Evolutionary conservation across 2,329 filamentous ascomycete species (phyloP).

Genomic region (Neurospora sp.): DNA sequence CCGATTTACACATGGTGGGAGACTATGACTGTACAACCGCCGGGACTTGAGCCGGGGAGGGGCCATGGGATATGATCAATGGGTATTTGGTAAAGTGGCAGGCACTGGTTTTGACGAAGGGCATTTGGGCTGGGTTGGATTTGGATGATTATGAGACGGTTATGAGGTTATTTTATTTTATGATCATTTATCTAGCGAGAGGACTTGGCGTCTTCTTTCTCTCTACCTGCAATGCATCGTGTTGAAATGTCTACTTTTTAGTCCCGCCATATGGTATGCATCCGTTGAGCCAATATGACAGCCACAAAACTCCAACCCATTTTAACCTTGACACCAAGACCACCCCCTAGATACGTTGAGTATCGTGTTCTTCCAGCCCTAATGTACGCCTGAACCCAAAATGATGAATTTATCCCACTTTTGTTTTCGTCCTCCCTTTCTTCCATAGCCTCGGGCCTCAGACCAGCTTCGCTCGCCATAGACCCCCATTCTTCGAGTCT

Average conservation of each 20-base stretch:
- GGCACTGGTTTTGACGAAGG: background rate
- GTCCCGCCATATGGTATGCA: background rate
- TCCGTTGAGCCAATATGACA: constrained; percentile 15
- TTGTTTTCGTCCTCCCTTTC: background rate
- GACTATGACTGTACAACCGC: background rate
- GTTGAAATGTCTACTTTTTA: background rate
- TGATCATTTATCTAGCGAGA: background rate
- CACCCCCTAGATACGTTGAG: constrained; percentile 15
- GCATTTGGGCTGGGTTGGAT: background rate
- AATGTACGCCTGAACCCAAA: background rate
- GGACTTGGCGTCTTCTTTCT: background rate
- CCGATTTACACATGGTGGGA: background rate
- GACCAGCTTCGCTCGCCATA: background rate
- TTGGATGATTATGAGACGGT: background rate
- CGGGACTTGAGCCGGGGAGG: background rate
- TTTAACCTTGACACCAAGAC: background rate
- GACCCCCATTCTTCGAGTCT: background rate
- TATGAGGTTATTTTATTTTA: background rate
- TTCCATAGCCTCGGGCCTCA: constrained; percentile 19
- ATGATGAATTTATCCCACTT: background rate
- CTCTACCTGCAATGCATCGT: background rate
- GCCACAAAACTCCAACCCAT: background rate
- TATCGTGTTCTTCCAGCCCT: constrained; percentile 13
- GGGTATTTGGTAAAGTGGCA: background rate
- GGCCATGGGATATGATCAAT: background rate